Evolutionary conservation across 2,329 filamentous ascomycete species (phyloP).

Genomic region (Aspergillus arachidicola): DNA sequence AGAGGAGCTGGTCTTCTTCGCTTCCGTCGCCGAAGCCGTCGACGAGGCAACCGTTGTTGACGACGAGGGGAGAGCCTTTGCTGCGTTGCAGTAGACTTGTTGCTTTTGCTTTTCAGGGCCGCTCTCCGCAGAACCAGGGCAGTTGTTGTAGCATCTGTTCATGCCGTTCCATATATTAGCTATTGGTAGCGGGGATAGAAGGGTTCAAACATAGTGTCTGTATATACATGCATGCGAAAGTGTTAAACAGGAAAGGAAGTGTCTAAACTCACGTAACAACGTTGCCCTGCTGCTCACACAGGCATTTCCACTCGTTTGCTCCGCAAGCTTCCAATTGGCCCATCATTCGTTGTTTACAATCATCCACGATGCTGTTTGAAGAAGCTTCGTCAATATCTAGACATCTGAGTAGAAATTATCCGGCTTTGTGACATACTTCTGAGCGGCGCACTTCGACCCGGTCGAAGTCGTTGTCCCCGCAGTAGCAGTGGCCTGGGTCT

Average conservation of each 20-base stretch:
- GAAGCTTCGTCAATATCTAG: neutral
- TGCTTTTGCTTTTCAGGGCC: constrained; percentile 33
- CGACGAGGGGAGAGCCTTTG: constrained; percentile 33
- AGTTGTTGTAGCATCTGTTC: constrained; percentile 64
- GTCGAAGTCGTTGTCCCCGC: neutral
- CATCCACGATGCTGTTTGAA: constrained; percentile 51
- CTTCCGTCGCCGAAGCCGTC: neutral
- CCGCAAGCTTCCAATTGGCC: constrained; percentile 48
- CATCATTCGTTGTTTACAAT: constrained; percentile 48
- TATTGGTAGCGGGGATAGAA: no score
- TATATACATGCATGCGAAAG: neutral
- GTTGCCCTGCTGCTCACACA: constrained; percentile 59
- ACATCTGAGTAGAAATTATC: neutral
- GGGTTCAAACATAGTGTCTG: no score
- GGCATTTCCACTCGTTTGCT: constrained; percentile 57
- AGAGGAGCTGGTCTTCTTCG: constrained; percentile 6
- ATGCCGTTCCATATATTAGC: neutral
- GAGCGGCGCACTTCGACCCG: constrained; percentile 17
- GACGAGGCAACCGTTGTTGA: constrained; percentile 3
- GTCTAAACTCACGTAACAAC: constrained; percentile 48
- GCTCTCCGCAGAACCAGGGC: constrained; percentile 51
- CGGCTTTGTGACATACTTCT: constrained; percentile 15
- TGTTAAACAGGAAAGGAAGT: constrained; percentile 16
- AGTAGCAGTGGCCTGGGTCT: neutral
- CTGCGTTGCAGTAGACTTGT: constrained; percentile 47